Conservation (phyloP, 352 stramenopile genomes). For the Pythium biforme region DNA sequence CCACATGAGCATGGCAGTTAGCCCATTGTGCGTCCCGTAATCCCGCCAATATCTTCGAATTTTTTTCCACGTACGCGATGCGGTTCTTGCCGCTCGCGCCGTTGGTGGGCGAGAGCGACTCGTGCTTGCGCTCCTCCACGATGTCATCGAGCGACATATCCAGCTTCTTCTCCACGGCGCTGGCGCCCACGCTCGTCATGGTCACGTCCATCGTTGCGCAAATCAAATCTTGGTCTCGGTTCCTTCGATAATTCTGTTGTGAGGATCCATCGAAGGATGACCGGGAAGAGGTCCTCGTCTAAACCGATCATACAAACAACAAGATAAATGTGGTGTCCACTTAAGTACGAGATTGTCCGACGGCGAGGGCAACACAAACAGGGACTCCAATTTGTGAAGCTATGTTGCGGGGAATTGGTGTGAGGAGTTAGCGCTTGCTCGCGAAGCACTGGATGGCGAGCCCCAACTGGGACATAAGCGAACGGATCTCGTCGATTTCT, state of each 20-base stretch:
- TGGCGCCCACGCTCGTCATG: constrained; percentile 14
- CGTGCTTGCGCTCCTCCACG: constrained; percentile 45
- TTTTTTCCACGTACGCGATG: constrained; percentile 41
- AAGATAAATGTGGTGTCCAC: constrained; percentile 2
- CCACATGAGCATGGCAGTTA: too few species aligned
- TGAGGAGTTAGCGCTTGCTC: constrained; percentile 6
- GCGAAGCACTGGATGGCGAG: constrained; percentile 32
- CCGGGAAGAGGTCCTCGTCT: constrained; percentile 15
- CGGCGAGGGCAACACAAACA: constrained; percentile 1
- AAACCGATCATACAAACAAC: constrained; percentile 18
- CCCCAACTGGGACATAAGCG: constrained; percentile 34
- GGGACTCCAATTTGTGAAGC: not conserved
- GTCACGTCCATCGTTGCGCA: not conserved
- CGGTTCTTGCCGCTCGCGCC: constrained; percentile 42
- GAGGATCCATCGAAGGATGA: not conserved
- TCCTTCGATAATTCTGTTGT: constrained; percentile 9
- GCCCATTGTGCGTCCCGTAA: too few species aligned
- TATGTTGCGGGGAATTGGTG: not conserved
- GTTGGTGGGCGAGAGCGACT: constrained; percentile 7
- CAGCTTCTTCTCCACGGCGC: constrained; percentile 65
- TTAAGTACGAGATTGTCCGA: constrained; percentile 19
- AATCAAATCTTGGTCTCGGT: constrained; percentile 1
- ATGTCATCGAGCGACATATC: constrained; percentile 75
- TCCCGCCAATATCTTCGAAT: too few species aligned
- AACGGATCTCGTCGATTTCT: constrained; percentile 43